phyloP scores from a whole-genome alignment of 2,329 filamentous ascomycete genomes.

The Paradendryphiella salina region DNA sequence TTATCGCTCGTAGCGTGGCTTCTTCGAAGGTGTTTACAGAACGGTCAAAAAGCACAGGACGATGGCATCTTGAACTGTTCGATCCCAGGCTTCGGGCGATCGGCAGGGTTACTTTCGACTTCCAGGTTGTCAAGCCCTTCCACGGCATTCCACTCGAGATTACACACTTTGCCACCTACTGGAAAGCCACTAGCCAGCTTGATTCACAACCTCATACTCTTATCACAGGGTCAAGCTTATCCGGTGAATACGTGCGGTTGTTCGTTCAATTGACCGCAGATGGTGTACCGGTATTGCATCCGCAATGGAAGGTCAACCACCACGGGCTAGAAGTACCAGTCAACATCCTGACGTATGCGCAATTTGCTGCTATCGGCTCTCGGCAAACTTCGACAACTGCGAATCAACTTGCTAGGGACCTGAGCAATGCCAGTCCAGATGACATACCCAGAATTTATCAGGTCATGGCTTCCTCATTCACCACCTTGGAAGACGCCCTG shows the following conservation, averaged over 20 bases:
- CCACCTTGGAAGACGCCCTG: constrained; percentile 79
- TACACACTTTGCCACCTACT: constrained; percentile 97
- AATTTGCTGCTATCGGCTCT: constrained; percentile 62
- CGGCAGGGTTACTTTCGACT: constrained; percentile 90
- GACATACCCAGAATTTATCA: constrained; percentile 66
- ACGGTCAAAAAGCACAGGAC: constrained; percentile 72
- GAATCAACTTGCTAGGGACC: constrained; percentile 26
- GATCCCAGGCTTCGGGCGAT: constrained; percentile 90
- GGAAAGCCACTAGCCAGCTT: constrained; percentile 95
- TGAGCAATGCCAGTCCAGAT: constrained; percentile 32
- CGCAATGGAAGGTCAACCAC: constrained; percentile 76
- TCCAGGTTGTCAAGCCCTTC: constrained; percentile 96
- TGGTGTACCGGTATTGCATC: constrained; percentile 83
- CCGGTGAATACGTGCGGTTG: constrained; percentile 90
- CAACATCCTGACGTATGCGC: constrained; percentile 72
- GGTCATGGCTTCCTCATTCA: constrained; percentile 72
- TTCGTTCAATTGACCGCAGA: constrained; percentile 93
- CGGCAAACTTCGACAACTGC: constrained; percentile 33
- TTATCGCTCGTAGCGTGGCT: constrained; percentile 94
- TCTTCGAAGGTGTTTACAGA: constrained; percentile 83
- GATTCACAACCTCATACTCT: constrained; percentile 83
- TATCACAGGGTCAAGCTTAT: constrained; percentile 91
- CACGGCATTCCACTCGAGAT: constrained; percentile 90
- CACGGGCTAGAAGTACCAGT: constrained; percentile 80
- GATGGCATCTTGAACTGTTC: constrained; percentile 85